Conservation (phyloP, 2,329 filamentous ascomycete species). For the Sclerotinia spermophila region DNA sequence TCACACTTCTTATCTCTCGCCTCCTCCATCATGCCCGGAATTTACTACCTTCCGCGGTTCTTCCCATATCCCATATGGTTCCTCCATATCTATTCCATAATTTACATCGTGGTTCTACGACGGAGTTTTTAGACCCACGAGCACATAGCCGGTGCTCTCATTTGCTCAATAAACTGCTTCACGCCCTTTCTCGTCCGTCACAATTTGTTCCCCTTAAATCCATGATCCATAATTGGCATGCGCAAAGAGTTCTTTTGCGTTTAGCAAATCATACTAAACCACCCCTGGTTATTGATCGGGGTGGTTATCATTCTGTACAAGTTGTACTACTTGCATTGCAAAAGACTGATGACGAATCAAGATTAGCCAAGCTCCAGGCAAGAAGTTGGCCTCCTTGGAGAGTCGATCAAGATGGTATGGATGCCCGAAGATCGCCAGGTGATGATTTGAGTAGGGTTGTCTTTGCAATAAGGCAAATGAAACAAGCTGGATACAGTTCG, state of each 20-base stretch:
- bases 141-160: slow-evolving; percentile 29
- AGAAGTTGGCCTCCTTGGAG: slow-evolving; percentile 60
- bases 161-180: slow-evolving; percentile 44
- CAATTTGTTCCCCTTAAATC: slow-evolving; percentile 38
- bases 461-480: slow-evolving; percentile 51
- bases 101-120: slow-evolving; percentile 8
- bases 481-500: slow-evolving; percentile 51
- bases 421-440: slow-evolving; percentile 50
- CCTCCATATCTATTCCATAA: slow-evolving; percentile 24
- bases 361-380: slow-evolving; percentile 46
- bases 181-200: slow-evolving; percentile 40
- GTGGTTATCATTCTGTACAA: slow-evolving; percentile 53
- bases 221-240: slow-evolving; percentile 53
- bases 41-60: slow-evolving; percentile 32
- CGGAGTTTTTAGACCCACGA: slow-evolving; percentile 11
- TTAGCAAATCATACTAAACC: slow-evolving; percentile 48
- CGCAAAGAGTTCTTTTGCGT: slow-evolving; percentile 51
- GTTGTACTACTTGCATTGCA: slow-evolving; percentile 50
- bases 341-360: slow-evolving; percentile 50
- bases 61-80: slow-evolving; percentile 30
- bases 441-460: slow-evolving; percentile 54
- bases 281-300: slow-evolving; percentile 48
- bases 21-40: slow-evolving; percentile 33
- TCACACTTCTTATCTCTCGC: slow-evolving; percentile 16
- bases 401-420: slow-evolving; percentile 54